These are phyloP conservation scores for Byssochlamys sp. DNA, from an alignment of 2,329 filamentous ascomycete species.

Conservation along the genomic window DNA sequence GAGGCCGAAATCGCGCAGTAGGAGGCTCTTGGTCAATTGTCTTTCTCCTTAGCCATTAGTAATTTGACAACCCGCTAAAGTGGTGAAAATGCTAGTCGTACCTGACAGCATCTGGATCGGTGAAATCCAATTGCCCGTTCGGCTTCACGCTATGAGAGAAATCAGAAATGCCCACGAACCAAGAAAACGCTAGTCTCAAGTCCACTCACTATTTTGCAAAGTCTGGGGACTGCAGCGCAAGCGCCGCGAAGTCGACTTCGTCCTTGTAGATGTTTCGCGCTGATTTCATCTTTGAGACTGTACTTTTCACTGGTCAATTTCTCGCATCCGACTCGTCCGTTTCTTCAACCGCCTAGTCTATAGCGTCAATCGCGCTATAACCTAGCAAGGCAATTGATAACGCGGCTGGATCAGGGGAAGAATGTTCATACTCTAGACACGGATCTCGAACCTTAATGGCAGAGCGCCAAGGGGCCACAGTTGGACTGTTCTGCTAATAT, in stretches of 20 bases:
- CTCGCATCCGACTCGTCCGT: background rate
- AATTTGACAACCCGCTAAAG: background rate
- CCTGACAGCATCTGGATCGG: conserved; percentile 64
- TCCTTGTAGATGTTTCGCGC: conserved; percentile 44
- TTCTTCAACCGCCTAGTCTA: background rate
- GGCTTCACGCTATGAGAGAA: conserved; percentile 36
- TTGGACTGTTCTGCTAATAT: background rate
- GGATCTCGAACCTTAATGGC: background rate
- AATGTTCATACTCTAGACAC: background rate
- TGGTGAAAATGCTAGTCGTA: conserved; percentile 32
- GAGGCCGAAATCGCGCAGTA: conserved; percentile 66
- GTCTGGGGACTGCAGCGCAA: conserved; percentile 50
- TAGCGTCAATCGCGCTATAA: background rate
- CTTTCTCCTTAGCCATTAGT: conserved; percentile 23
- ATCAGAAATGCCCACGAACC: conserved; percentile 4
- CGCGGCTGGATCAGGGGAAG: background rate
- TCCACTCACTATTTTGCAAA: conserved; percentile 49
- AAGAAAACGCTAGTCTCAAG: conserved; percentile 1
- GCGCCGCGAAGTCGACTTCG: conserved; percentile 51
- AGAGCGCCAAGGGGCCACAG: background rate
- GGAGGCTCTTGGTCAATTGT: conserved; percentile 65
- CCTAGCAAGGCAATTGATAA: background rate
- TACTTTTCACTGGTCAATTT: background rate
- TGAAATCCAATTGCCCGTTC: conserved; percentile 65
- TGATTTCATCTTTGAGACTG: conserved; percentile 18